Evolutionary conservation across 331 rosid species (phyloP).

Genomic region (Saraca asoca): DNA sequence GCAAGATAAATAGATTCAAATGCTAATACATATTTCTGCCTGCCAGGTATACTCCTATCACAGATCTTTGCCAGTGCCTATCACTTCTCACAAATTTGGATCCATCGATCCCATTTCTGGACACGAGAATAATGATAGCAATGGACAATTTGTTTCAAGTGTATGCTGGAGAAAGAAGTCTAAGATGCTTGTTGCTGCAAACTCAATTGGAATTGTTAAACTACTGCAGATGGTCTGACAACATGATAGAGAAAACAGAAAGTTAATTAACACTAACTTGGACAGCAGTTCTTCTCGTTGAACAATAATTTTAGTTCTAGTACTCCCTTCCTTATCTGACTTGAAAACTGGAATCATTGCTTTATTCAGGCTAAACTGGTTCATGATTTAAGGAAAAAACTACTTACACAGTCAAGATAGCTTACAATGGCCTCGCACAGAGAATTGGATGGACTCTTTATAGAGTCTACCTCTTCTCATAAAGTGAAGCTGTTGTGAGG

Average conservation of each 20-base stretch:
- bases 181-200: conserved; percentile 63
- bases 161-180: conserved; percentile 76
- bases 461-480: too few species aligned
- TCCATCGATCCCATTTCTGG: conserved; percentile 57
- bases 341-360: conserved; percentile 14
- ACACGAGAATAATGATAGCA: conserved; percentile 41
- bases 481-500: too few species aligned
- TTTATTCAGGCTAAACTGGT: conserved; percentile 24
- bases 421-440: too few species aligned
- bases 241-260: neutral
- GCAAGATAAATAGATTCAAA: conserved; percentile 2
- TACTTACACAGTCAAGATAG: too few species aligned
- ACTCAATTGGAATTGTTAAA: conserved; percentile 68
- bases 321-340: neutral
- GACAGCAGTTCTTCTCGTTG: conserved; percentile 20
- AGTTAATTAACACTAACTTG: conserved; percentile 14
- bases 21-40: conserved; percentile 27
- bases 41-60: conserved; percentile 64
- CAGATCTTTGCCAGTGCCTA: conserved; percentile 67
- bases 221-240: conserved; percentile 60
- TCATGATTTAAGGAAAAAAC: neutral
- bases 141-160: conserved; percentile 66
- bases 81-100: conserved; percentile 59
- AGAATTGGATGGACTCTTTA: too few species aligned
- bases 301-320: conserved; percentile 1